Percentiles rank a stretch among this genome's conserved stretches.
Conservation (phyloP, 176 grass and related monocot species). For the Avena insularis region DNA sequence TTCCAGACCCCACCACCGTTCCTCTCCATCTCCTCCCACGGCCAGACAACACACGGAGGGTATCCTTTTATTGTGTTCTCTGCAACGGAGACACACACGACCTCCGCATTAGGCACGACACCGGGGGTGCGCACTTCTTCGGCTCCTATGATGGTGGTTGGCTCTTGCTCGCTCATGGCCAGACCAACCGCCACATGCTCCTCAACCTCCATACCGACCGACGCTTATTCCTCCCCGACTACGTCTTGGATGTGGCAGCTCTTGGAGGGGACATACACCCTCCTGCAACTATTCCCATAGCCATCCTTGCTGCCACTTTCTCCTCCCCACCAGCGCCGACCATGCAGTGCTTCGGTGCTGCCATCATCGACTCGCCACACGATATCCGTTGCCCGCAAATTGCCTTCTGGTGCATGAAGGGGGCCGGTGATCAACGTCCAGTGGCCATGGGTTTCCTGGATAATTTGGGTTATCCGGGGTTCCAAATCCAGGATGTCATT, state of each 20-base stretch:
- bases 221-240: neutral
- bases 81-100: neutral
- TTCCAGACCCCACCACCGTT: neutral
- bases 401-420: neutral
- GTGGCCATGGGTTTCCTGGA: neutral
- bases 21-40: neutral
- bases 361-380: neutral
- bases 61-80: neutral
- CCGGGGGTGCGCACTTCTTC: too few species aligned
- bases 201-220: too few species aligned
- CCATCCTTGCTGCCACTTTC: neutral
- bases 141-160: neutral
- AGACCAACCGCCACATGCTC: neutral
- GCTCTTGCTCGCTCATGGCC: neutral
- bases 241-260: too few species aligned
- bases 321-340: neutral
- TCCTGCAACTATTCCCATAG: too few species aligned
- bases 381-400: too few species aligned
- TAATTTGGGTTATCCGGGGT: accelerated
- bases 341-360: neutral
- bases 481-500: neutral
- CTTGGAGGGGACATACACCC: too few species aligned
- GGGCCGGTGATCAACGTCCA: neutral
- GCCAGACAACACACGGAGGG: accelerated
- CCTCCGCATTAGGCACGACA: neutral